phyloP scores from a whole-genome alignment of 2,329 filamentous ascomycete species.

The Sporothrix pseudoabietina region DNA sequence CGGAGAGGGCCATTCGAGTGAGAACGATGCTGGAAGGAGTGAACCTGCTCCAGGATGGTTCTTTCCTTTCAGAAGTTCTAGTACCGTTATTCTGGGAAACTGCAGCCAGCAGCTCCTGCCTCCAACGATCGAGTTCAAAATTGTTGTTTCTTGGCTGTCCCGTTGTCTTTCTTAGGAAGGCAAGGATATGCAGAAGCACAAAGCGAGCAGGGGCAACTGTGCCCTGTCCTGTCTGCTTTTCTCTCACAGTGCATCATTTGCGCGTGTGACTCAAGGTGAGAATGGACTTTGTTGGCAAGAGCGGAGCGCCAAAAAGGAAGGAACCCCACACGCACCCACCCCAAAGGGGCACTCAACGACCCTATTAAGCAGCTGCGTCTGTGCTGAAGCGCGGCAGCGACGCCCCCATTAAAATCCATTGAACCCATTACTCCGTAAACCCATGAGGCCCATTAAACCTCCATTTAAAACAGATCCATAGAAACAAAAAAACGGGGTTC shows the following conservation, averaged over 20 bases:
- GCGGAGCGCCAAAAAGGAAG: conserved; percentile 13
- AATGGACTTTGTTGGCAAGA: conserved; percentile 12
- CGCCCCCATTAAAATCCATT: conserved; percentile 10
- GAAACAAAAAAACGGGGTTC: conserved; percentile 8
- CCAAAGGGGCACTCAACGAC: background rate
- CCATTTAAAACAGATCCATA: conserved; percentile 4
- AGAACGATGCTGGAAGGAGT: background rate
- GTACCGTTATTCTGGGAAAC: background rate
- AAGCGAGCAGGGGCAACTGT: background rate
- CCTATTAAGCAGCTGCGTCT: background rate
- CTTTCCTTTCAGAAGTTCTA: background rate
- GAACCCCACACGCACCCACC: conserved; percentile 22
- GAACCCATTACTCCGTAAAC: background rate
- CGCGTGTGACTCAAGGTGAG: conserved; percentile 23
- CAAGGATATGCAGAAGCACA: background rate
- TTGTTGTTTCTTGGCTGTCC: background rate
- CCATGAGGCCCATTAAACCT: too few relatives aligned
- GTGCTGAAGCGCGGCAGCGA: background rate
- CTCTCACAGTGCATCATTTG: background rate
- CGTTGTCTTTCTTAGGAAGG: background rate
- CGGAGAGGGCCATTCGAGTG: background rate
- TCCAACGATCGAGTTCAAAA: background rate
- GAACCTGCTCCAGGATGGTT: background rate
- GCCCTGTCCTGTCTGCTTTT: background rate
- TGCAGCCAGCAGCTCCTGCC: background rate